Evolutionary conservation across 306 rosid species (phyloP).

Genomic region (Vachellia collinsii): DNA sequence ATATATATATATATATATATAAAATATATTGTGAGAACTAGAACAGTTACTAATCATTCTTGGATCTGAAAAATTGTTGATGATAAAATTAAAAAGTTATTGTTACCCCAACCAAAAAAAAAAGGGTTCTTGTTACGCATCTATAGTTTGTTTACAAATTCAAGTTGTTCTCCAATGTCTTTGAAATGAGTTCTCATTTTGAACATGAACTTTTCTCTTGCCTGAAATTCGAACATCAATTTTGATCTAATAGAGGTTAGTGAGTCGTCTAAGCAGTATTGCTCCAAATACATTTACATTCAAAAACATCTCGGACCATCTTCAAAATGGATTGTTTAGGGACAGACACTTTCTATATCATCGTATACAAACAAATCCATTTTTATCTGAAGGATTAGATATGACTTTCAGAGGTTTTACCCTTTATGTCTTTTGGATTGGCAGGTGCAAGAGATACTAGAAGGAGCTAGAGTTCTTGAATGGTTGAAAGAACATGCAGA

Average conservation of each 20-base stretch:
- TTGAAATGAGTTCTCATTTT: neutral
- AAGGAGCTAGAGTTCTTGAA: constrained; percentile 98
- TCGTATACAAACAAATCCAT: neutral
- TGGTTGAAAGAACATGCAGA: constrained; percentile 90
- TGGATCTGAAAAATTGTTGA: neutral
- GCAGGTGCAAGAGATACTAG: constrained; percentile 95
- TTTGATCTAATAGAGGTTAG: neutral
- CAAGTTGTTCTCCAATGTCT: neutral
- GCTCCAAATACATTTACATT: neutral
- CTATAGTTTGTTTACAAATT: neutral
- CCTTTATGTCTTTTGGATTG: neutral
- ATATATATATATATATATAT: neutral
- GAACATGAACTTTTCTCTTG: neutral
- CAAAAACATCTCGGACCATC: neutral
- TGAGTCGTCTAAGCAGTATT: neutral
- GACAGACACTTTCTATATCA: constrained; percentile 19
- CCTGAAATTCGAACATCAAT: neutral
- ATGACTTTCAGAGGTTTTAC: constrained; percentile 20
- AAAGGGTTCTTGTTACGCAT: neutral
- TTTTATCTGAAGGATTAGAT: constrained; percentile 4
- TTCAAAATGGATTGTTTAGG: constrained; percentile 20
- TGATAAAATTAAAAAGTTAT: neutral
- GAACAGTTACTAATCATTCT: neutral
- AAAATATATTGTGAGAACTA: neutral
- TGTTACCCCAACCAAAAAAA: too few relatives aligned